Percentiles rank a stretch among this genome's conserved stretches.
Evolutionary conservation across 177 flowering plant genomes (phyloP).

Genomic region (Tripterygium wilfordii): DNA sequence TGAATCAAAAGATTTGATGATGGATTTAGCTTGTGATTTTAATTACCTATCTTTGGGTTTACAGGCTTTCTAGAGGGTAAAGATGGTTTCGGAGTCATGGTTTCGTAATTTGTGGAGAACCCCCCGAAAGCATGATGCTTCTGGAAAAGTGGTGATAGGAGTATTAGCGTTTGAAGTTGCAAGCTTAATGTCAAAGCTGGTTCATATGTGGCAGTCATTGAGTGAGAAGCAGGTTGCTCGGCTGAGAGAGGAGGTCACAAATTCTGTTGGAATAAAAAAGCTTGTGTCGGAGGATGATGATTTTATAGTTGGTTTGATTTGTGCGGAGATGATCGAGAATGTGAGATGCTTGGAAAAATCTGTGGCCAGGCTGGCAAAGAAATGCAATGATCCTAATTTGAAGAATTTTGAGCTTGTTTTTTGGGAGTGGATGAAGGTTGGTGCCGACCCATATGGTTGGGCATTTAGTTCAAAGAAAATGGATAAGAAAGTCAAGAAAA

Average conservation of each 20-base stretch:
- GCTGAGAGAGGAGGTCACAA: conserved; percentile 30
- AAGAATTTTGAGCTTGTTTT: conserved; percentile 29
- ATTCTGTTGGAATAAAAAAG: conserved; percentile 36
- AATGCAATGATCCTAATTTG: conserved; percentile 30
- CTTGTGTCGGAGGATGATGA: conserved; percentile 43
- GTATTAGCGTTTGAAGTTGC: conserved; percentile 47
- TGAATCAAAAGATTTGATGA: conserved; percentile 1
- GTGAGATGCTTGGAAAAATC: conserved; percentile 26
- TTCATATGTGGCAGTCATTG: conserved; percentile 36
- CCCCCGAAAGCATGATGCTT: conserved; percentile 27
- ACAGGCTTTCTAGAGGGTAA: conserved; percentile 8
- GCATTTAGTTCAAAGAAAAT: conserved; percentile 32
- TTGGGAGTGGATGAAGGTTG: conserved; percentile 14
- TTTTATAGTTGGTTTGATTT: conserved; percentile 18
- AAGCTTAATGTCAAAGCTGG: conserved; percentile 41
- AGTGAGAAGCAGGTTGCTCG: conserved; percentile 29
- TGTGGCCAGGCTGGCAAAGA: conserved; percentile 35
- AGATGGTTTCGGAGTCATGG: conserved; percentile 58
- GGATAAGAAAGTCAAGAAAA: conserved; percentile 42
- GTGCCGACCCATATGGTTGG: conserved; percentile 32
- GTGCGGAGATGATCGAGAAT: conserved; percentile 32
- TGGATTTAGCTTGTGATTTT: neutral
- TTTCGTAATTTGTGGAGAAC: conserved; percentile 42
- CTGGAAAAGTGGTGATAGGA: conserved; percentile 33
- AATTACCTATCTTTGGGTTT: neutral